Conservation (phyloP, 169 alveolate genomes). For the Besnoitia besnoiti region DNA sequence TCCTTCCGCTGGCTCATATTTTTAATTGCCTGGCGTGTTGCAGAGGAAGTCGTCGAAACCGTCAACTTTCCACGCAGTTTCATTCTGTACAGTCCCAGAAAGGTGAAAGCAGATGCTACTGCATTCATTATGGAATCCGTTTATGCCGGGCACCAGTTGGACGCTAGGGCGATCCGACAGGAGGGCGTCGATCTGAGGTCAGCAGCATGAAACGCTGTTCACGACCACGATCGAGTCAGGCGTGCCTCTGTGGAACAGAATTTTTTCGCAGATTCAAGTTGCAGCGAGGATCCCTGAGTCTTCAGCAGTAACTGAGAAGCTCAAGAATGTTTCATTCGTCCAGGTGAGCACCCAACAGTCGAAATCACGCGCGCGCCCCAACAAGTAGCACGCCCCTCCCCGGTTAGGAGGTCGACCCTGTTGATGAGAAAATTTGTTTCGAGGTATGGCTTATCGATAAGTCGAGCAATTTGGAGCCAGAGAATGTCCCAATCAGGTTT, state of each 20-base stretch:
- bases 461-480: neutral
- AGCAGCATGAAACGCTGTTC: neutral
- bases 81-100: neutral
- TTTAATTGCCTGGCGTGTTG: neutral
- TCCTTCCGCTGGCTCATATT: neutral
- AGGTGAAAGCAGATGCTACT: neutral
- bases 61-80: neutral
- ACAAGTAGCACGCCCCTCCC: neutral
- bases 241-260: neutral
- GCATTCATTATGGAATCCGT: neutral
- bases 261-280: neutral
- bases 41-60: neutral
- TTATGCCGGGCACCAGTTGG: neutral
- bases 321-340: neutral
- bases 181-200: neutral
- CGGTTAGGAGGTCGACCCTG: neutral
- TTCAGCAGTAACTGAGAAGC: neutral
- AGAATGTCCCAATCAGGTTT: neutral
- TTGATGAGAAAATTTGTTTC: neutral
- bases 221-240: neutral
- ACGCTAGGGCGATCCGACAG: neutral
- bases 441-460: neutral
- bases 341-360: neutral
- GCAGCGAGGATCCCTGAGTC: neutral
- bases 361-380: neutral